These are phyloP conservation scores for Lichtheimia corymbifera DNA, from an alignment of 371 early-diverging fungal species.

Conservation along the genomic window DNA sequence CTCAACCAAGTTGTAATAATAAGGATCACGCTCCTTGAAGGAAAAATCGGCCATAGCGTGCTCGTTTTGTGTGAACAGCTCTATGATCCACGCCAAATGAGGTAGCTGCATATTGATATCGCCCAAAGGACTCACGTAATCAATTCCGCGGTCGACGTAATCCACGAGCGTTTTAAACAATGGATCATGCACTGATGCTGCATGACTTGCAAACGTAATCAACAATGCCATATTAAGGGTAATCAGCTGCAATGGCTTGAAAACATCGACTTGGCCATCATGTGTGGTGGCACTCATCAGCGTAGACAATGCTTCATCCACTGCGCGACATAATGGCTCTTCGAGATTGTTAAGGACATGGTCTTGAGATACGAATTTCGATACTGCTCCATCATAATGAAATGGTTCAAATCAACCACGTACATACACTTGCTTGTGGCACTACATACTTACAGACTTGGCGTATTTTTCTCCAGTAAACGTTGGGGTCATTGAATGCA, in stretches of 20 bases:
- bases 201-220: conserved; percentile 9
- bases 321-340: no score
- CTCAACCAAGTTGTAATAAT: neutral
- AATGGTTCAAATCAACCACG: no score
- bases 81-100: no score
- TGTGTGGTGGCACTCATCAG: neutral
- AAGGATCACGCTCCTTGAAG: conserved; percentile 1
- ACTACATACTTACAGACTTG: no score
- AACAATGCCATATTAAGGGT: conserved; percentile 7
- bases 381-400: no score
- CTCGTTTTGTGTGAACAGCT: no score
- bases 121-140: neutral
- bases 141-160: conserved; percentile 4
- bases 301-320: no score
- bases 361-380: no score
- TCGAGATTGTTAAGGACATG: no score
- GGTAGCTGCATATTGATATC: conserved; percentile 20
- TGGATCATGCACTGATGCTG: conserved; percentile 10
- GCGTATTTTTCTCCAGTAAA: no score
- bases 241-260: conserved; percentile 3
- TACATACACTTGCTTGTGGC: no score
- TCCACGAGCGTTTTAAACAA: conserved; percentile 9
- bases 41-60: conserved; percentile 2
- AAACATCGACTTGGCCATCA: conserved; percentile 4
- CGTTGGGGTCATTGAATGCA: no score